Evolutionary conservation across 192 early-diverging fungal species (phyloP).

Genomic region (Spinellus fusiger): DNA sequence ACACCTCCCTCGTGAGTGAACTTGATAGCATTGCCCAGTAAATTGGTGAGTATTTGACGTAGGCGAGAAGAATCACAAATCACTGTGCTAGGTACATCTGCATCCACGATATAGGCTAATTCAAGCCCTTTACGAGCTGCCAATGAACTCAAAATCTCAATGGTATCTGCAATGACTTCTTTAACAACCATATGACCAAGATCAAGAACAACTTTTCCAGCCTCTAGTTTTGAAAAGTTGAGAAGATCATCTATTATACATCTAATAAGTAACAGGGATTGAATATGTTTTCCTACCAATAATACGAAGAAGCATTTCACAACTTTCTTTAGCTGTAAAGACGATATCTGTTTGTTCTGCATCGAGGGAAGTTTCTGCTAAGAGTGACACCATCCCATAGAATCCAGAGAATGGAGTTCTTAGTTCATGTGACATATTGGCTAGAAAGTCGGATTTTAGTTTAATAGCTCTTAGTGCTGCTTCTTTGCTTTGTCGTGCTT

Average conservation of each 20-base stretch:
- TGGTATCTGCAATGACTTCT: slow-evolving; percentile 52
- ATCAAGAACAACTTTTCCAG: slow-evolving; percentile 47
- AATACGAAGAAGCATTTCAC: slow-evolving; percentile 42
- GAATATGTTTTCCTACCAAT: slow-evolving; percentile 31
- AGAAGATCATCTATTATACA: slow-evolving; percentile 37
- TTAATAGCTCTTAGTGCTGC: slow-evolving; percentile 33
- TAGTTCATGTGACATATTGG: slow-evolving; percentile 75
- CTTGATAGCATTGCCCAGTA: slow-evolving; percentile 64
- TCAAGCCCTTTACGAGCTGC: slow-evolving; percentile 49
- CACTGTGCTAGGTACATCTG: slow-evolving; percentile 46
- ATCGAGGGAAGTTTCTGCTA: slow-evolving; percentile 41
- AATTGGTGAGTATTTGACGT: slow-evolving; percentile 53
- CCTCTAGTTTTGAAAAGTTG: slow-evolving; percentile 57
- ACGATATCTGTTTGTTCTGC: slow-evolving; percentile 45
- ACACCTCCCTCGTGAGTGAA: slow-evolving; percentile 59
- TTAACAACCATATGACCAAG: slow-evolving; percentile 42
- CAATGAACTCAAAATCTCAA: slow-evolving; percentile 48
- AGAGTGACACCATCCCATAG: slow-evolving; percentile 46
- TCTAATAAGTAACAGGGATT: background rate
- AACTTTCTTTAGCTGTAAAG: slow-evolving; percentile 42
- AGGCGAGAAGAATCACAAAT: slow-evolving; percentile 50
- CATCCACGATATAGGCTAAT: slow-evolving; percentile 44
- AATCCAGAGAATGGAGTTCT: slow-evolving; percentile 60
- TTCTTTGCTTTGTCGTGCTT: slow-evolving; percentile 26
- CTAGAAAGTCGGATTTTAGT: slow-evolving; percentile 57